These are phyloP conservation scores for Aspergillus terreus DNA, from an alignment of 2,329 filamentous ascomycete species.

Conservation along the genomic window DNA sequence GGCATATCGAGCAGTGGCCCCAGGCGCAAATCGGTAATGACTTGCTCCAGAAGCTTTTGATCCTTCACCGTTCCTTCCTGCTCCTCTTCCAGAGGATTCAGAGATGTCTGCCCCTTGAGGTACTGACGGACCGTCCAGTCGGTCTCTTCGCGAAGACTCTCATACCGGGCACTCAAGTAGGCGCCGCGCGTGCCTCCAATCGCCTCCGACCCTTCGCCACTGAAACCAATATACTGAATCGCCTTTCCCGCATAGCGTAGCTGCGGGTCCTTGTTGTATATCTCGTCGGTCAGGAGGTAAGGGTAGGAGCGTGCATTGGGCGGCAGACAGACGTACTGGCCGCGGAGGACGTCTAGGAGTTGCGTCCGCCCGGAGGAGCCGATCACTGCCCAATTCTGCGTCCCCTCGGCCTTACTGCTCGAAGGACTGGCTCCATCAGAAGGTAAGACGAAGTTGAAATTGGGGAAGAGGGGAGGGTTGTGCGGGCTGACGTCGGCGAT, in stretches of 20 bases:
- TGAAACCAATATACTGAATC: constrained; percentile 88
- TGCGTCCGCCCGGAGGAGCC: constrained; percentile 78
- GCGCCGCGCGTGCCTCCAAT: constrained; percentile 56
- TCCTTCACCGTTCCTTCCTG: constrained; percentile 51
- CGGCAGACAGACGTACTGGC: constrained; percentile 71
- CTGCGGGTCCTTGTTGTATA: constrained; percentile 48
- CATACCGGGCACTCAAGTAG: constrained; percentile 86
- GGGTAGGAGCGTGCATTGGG: constrained; percentile 74
- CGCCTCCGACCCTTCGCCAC: constrained; percentile 61
- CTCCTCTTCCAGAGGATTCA: constrained; percentile 66
- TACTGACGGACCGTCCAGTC: constrained; percentile 84
- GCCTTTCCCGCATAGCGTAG: constrained; percentile 62
- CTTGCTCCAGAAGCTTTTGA: constrained; percentile 52
- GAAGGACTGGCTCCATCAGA: constrained; percentile 34
- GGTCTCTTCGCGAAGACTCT: constrained; percentile 78
- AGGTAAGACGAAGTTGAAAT: constrained; percentile 67
- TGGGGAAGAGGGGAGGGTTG: constrained; percentile 71
- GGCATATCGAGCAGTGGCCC: constrained; percentile 70
- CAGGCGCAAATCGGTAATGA: constrained; percentile 68
- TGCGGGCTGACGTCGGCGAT: constrained; percentile 37
- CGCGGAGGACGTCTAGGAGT: constrained; percentile 74
- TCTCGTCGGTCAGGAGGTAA: constrained; percentile 63
- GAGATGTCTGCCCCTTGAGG: constrained; percentile 72
- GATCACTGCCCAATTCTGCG: constrained; percentile 76
- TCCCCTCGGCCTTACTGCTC: constrained; percentile 4